Base-by-base conservation (phyloP, 495 filamentous ascomycete genomes). In the Hypomontagnella submonticulosa region DNA sequence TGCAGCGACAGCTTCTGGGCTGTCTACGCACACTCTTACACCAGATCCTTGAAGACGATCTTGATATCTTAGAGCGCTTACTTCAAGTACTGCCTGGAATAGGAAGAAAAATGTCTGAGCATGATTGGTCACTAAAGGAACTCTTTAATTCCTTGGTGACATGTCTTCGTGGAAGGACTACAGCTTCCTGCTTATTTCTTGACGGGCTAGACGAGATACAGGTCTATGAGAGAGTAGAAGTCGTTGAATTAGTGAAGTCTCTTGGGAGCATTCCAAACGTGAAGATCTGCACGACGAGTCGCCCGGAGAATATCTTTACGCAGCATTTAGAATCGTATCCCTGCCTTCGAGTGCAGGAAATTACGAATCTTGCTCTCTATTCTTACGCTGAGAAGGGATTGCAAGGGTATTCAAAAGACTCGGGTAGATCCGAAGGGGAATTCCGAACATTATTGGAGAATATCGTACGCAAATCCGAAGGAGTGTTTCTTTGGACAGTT, bases 141-240 rank as follows among this genome's bases (percentile, higher is more conserved):
- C 52, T 56, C 32, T 36, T 9, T 34, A 38, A 43, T 42, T 19
- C 19, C 18, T 12, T 56, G 15, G 5, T 13, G 1, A 13, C n/a
- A 16, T 56, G 37, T 34, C 52, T 56, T 15, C 52, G 8, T 9
- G 2, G 33, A 8, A 18, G 12, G 16, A 16, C 13, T 20, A 15
- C 37, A 10, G 37, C 40, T 33, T 42, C 47, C 18, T 51, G 46
- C 12, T 3, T 51, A 19, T 52, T 61, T 18, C 18, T 61, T 12
- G 57, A 61, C 15, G 57, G 43, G 8, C 32, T 61, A 0, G 57
- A 61, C 38, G 57, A 61, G 36, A 50, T 61, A 40, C 33, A 52
- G 6, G 15, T 15, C 4, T 27, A 61, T 4, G 46, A 52, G 36
- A 50, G 57, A 51, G 4, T n/a, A 1, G 9, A 41, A 6, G 19